Evolutionary conservation across 768 basidiomycete genomes (phyloP), one percentile per base, ranked within the genome.

Genomic region (Cystobasidium onofrii): DNA sequence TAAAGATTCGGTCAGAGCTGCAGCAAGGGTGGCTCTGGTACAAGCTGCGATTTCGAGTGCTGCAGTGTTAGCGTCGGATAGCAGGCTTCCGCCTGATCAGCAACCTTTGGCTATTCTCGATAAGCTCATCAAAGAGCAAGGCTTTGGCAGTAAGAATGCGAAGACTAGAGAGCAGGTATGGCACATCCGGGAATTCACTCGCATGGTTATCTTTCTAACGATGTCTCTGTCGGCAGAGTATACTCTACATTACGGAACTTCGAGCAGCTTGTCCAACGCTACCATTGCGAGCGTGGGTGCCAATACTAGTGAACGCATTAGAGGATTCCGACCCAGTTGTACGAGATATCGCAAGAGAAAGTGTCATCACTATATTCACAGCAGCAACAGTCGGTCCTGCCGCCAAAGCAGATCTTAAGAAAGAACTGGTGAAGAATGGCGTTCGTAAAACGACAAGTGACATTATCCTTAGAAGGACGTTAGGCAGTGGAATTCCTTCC

Each of bases 311-410:
- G 39, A 90, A 88, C 70, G 84, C 88, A 44, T 84, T 99, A 34
- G 91, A 97, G 83, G 95, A 98, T 81, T 87, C 88, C 0, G 96
- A 99, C 79, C 86, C 89, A 23, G 87, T 87, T 77, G 96, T 98
- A 65, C 89, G 96, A 54, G 89, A 92, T 70, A 88, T 88, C 79
- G 89, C 94, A 9, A 87, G 88, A 62, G 85, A 86, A 77, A 88
- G 91, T 0, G 86, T 92, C 73, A 85, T 96, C 18, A 87, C 89
- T 76, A 84, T 99, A 69, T 95, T 97, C 79, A 86, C 89, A 0
- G 87, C 86, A 3, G 34, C 75, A 1, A 18, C 31, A 18, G 91
- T 92, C 17, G 87, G 88, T 1, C 89, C 94, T 79, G 88, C 87
- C 9, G 96, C 96, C 1, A 88, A 91, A 64, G 87, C 92, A 2